Base-by-base conservation (phyloP, 202 grass and related monocot genomes). In the Saccharum hybrid region DNA sequence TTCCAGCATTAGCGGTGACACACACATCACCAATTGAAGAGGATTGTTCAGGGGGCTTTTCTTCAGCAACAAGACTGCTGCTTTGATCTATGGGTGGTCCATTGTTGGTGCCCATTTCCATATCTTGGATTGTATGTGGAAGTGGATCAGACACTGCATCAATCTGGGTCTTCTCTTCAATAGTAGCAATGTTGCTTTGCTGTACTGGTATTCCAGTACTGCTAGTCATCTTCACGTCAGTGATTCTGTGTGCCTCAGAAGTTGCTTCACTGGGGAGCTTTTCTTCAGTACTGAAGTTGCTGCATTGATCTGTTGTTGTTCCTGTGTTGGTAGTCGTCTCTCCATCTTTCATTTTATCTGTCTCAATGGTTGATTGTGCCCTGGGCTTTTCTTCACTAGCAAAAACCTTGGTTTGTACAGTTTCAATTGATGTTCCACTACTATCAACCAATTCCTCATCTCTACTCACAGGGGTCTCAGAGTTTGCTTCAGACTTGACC, bases 401-500 rank as follows among this genome's bases (percentile, higher is more conserved):
- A 87, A 64, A 22, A 74, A 66, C 22, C 1, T 11, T 74, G 11
- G 45, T 60, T 62, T 69, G 66, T 76, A 77, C 68, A 74, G 75
- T 61, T 80, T 83, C 63, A 74, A 79, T 61, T 71, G 66, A 42
- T 48, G 49, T 68, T 77, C 34, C 49, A 59, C 45, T 74, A 39
- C 34, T 76, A 73, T 71, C 41, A 80, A 72, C 42, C 67, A 84
- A 72, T 56, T 88, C 82, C 65, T 72, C 80, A 46, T 78, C 74
- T 75, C 65, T 84, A 22, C 66, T 41, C 36, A 10, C 22, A 30
- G 63, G 23, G 76, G 37, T 63, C 39, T 80, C 71, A 75, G 68
- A 75, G 56, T 75, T 46, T 36, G 67, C 41, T 65, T 82, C 71
- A 2, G 51, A 82, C 65, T 80, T 83, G 66, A 84, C 48, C 34